Conservation (phyloP, 2,329 filamentous ascomycete species). For the Periconia sp. region DNA sequence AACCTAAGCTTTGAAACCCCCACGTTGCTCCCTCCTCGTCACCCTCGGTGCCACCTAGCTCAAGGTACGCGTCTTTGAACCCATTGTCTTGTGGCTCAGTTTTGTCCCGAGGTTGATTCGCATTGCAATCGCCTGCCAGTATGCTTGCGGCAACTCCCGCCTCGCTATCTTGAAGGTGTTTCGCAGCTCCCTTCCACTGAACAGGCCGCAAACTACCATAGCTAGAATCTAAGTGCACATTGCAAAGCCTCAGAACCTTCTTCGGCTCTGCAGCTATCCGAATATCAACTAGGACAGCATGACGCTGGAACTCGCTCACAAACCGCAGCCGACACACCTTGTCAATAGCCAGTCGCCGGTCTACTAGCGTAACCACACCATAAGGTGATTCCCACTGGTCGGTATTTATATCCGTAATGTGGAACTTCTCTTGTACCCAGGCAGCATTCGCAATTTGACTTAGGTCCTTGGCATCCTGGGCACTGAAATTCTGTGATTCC, state of each 20-base stretch:
- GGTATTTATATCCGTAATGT: slow-evolving; percentile 53
- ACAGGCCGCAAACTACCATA: slow-evolving; percentile 45
- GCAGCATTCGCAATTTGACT: slow-evolving; percentile 17
- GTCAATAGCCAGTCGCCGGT: slow-evolving; percentile 50
- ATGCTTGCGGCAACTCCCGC: slow-evolving; percentile 48
- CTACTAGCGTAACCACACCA: slow-evolving; percentile 59
- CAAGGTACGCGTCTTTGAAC: slow-evolving; percentile 60
- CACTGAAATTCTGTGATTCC: slow-evolving; percentile 34
- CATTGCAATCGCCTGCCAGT: slow-evolving; percentile 63
- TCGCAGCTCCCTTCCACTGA: slow-evolving; percentile 54
- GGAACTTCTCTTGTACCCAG: slow-evolving; percentile 58
- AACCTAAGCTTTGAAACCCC: slow-evolving; percentile 58
- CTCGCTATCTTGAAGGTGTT: slow-evolving; percentile 47
- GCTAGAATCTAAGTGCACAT: slow-evolving; percentile 63
- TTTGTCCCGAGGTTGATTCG: slow-evolving; percentile 59
- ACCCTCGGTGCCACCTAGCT: slow-evolving; percentile 56
- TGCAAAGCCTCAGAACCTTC: slow-evolving; percentile 55
- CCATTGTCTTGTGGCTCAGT: slow-evolving; percentile 54
- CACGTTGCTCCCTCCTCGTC: slow-evolving; percentile 60
- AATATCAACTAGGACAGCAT: slow-evolving; percentile 60
- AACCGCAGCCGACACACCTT: slow-evolving; percentile 57
- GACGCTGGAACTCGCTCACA: slow-evolving; percentile 57
- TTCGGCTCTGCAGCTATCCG: slow-evolving; percentile 4
- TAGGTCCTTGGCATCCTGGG: slow-evolving; percentile 13
- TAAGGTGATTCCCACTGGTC: slow-evolving; percentile 56